phyloP scores from a whole-genome alignment of 192 early-diverging fungal genomes.

The Entomortierella beljakovae region DNA sequence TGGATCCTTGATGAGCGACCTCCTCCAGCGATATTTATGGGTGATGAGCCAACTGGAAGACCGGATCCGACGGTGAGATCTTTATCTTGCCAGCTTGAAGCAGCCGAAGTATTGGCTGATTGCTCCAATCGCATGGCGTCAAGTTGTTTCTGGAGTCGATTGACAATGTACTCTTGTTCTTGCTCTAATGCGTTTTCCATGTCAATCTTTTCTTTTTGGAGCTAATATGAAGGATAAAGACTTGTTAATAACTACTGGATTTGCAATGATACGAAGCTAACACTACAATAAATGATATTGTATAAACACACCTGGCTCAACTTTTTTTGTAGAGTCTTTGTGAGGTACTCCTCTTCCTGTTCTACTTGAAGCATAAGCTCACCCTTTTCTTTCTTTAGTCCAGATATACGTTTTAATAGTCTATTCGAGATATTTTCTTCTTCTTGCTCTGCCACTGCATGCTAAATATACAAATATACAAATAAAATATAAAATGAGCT shows the following conservation, averaged over 20 bases:
- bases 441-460: constrained; percentile 69
- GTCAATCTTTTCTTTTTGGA: constrained; percentile 91
- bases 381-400: constrained; percentile 83
- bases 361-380: constrained; percentile 81
- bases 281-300: too few species aligned
- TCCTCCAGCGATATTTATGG: constrained; percentile 50
- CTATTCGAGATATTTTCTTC: constrained; percentile 85
- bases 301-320: constrained; percentile 65
- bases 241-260: too few species aligned
- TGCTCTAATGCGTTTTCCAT: constrained; percentile 92
- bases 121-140: constrained; percentile 65
- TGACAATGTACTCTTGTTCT: constrained; percentile 94
- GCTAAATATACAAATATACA: constrained; percentile 40
- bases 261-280: neutral
- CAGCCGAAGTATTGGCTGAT: constrained; percentile 32
- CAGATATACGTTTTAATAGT: constrained; percentile 76
- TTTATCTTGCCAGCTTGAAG: constrained; percentile 55
- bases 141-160: constrained; percentile 86
- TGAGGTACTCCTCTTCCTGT: constrained; percentile 85
- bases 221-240: constrained; percentile 41
- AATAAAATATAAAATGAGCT: neutral
- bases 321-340: constrained; percentile 83
- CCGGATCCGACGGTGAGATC: constrained; percentile 26
- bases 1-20: constrained; percentile 41
- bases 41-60: constrained; percentile 47